Evolutionary conservation across 352 stramenopile genomes (phyloP).

Genomic region (Globisporangium echinulatum): DNA sequence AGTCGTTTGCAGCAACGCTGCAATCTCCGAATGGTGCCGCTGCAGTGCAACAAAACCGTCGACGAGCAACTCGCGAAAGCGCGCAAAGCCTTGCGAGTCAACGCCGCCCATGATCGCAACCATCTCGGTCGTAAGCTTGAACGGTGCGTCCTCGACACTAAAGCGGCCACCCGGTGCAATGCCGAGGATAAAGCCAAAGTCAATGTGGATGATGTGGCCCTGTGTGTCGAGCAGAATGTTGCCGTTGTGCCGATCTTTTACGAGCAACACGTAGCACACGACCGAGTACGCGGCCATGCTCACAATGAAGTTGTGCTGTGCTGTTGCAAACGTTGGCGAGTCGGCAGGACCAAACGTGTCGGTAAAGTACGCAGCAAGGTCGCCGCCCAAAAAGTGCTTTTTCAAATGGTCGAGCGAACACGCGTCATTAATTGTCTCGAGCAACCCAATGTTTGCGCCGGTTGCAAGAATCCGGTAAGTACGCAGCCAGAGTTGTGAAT

Average conservation of each 20-base stretch:
- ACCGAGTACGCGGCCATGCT: conserved; percentile 96
- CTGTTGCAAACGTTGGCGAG: conserved; percentile 40
- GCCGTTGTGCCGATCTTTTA: conserved; percentile 99
- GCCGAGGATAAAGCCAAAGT: conserved; percentile 98
- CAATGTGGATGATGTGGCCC: conserved; percentile 97
- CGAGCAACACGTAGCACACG: conserved; percentile 94
- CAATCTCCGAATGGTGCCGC: conserved; percentile 90
- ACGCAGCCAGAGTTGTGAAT: conserved; percentile 81
- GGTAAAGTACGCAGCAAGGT: conserved; percentile 89
- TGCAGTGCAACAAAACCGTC: conserved; percentile 93
- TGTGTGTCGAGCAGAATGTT: conserved; percentile 97
- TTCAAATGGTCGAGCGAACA: conserved; percentile 96
- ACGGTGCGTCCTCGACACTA: conserved; percentile 96
- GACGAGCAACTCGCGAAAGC: conserved; percentile 90
- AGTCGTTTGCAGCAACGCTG: conserved; percentile 93
- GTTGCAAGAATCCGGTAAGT: conserved; percentile 96
- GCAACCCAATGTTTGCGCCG: conserved; percentile 88
- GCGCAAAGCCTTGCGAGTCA: conserved; percentile 79
- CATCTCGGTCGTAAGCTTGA: conserved; percentile 98
- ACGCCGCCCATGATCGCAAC: conserved; percentile 93
- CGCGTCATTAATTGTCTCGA: conserved; percentile 95
- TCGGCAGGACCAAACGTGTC: conserved; percentile 40
- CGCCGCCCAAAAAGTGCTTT: conserved; percentile 86
- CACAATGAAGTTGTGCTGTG: conserved; percentile 91
- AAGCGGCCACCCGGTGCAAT: conserved; percentile 97